A percentile compares a stretch with the other conserved stretches of the same genome.
phyloP scores from a whole-genome alignment of 371 early-diverging fungal species.

The Blyttiomyces sp. region DNA sequence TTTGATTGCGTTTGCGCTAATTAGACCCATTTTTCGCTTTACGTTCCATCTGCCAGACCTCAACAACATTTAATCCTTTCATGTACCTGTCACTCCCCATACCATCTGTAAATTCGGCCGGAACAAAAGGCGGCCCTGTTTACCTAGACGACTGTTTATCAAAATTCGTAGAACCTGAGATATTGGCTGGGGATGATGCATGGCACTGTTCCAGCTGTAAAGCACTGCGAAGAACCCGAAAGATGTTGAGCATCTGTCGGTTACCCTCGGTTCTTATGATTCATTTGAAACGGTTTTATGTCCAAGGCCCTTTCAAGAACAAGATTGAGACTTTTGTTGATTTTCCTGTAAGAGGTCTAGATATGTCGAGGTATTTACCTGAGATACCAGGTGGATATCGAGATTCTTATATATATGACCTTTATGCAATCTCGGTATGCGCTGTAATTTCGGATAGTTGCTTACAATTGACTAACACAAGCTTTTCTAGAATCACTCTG shows the following conservation, averaged over 20 bases:
- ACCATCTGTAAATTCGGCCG: constrained; percentile 45
- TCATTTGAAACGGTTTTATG: constrained; percentile 92
- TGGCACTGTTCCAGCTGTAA: constrained; percentile 91
- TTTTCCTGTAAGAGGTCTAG: constrained; percentile 63
- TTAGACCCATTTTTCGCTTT: not conserved
- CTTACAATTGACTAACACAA: no score
- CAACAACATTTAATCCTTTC: constrained; percentile 87
- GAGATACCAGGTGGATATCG: not conserved
- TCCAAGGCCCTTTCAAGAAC: constrained; percentile 86
- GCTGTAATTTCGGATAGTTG: constrained; percentile 42
- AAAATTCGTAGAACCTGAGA: constrained; percentile 78
- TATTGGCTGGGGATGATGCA: constrained; percentile 82
- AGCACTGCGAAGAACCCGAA: constrained; percentile 65
- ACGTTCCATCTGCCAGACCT: constrained; percentile 48
- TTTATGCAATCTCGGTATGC: no score
- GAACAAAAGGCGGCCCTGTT: constrained; percentile 34
- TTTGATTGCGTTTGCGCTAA: constrained; percentile 26
- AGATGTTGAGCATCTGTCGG: constrained; percentile 71
- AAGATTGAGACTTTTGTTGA: constrained; percentile 86
- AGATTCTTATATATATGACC: constrained; percentile 1
- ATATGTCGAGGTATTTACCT: constrained; percentile 32
- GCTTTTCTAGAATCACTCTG: constrained; percentile 82
- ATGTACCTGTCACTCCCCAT: constrained; percentile 93
- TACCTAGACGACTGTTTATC: constrained; percentile 77
- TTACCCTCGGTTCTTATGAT: constrained; percentile 86